A percentile compares a stretch with the other conserved stretches of the same genome.
These are phyloP conservation scores for Saturnispora besseyi DNA, from an alignment of 805 yeast genomes.

Conservation along the genomic window DNA sequence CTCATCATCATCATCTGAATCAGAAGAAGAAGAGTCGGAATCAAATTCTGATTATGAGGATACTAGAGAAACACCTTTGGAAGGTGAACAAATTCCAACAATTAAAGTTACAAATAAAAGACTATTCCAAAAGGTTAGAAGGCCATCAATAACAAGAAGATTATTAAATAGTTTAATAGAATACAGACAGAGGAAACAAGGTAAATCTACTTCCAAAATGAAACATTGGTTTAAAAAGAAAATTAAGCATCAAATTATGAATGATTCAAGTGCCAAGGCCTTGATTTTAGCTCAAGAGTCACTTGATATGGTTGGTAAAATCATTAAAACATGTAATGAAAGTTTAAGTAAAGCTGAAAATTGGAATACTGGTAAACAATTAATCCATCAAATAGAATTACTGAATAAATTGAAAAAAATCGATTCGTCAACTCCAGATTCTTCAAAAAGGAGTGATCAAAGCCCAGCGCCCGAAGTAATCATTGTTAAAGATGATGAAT, in stretches of 20 bases:
- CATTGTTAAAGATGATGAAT: not conserved
- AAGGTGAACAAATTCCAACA: slow-evolving; percentile 12
- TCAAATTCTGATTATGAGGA: slow-evolving; percentile 7
- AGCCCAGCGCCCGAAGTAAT: slow-evolving; percentile 1
- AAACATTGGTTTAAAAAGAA: slow-evolving; percentile 23
- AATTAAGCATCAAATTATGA: slow-evolving; percentile 22
- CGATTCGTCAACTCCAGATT: slow-evolving; percentile 3
- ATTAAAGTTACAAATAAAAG: slow-evolving; percentile 9
- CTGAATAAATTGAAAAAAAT: slow-evolving; percentile 22
- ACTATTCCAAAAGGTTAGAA: slow-evolving; percentile 10
- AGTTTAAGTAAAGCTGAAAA: slow-evolving; percentile 77
- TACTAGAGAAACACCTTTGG: slow-evolving; percentile 10
- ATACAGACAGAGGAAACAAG: slow-evolving; percentile 14
- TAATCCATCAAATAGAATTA: slow-evolving; percentile 22
- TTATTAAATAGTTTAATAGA: slow-evolving; percentile 23
- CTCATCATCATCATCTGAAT: not conserved
- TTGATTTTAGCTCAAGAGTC: slow-evolving; percentile 83
- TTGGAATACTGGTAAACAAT: slow-evolving; percentile 43
- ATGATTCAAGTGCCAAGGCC: slow-evolving; percentile 58
- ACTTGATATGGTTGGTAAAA: slow-evolving; percentile 73
- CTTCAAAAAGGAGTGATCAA: not conserved
- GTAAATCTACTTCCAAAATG: slow-evolving; percentile 9
- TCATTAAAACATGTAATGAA: slow-evolving; percentile 77
- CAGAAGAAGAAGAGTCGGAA: slow-evolving; percentile 13
- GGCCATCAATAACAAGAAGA: slow-evolving; percentile 20